Conservation (phyloP, 495 filamentous ascomycete genomes). For the Neurospora sp. region DNA sequence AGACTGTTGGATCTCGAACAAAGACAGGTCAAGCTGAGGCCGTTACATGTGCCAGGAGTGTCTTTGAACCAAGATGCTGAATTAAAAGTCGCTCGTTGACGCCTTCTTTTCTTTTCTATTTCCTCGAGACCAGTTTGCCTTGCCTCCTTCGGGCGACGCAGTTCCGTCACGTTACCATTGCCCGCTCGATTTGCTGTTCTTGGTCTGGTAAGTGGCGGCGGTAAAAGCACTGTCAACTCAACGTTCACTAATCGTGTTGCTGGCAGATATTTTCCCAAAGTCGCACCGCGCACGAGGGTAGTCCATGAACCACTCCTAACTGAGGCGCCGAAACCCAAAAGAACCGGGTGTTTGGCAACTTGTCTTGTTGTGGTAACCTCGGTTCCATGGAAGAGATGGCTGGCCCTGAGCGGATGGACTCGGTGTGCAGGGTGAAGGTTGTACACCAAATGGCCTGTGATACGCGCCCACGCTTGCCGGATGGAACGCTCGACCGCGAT, state of each 20-base stretch:
- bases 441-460: not conserved
- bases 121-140: not conserved
- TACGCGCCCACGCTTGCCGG: not conserved
- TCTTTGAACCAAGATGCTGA: not conserved
- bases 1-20: not conserved
- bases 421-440: not conserved
- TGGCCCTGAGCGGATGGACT: not conserved
- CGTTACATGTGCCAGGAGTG: not conserved
- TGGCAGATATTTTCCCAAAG: not conserved
- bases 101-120: not conserved
- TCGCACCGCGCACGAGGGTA: not conserved
- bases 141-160: not conserved
- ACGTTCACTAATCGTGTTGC: not conserved
- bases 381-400: not conserved
- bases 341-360: not conserved
- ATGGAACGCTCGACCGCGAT: not conserved
- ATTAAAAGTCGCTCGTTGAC: not conserved
- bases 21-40: not conserved
- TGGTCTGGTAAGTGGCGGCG: not conserved
- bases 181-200: not conserved
- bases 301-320: not conserved
- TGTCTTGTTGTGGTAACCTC: not conserved
- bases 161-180: not conserved
- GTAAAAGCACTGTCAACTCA: not conserved
- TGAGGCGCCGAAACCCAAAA: not conserved